Percentiles rank a stretch among this genome's conserved stretches.
These are phyloP conservation scores for Hanseniaspora osmophila DNA, from an alignment of 805 yeast genomes.

Conservation along the genomic window DNA sequence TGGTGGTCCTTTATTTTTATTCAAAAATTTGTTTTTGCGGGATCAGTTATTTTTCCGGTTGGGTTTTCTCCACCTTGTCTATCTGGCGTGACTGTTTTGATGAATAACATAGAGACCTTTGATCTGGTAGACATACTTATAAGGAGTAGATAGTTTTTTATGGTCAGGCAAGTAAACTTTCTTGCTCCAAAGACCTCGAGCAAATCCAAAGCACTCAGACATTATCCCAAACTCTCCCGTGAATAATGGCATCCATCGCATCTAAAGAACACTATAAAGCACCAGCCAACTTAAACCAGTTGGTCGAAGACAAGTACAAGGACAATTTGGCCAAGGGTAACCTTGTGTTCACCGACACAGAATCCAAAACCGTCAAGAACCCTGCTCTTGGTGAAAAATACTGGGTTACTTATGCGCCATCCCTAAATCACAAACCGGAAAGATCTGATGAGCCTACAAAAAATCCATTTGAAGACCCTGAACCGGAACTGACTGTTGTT, in stretches of 20 bases:
- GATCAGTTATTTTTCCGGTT: too few species aligned
- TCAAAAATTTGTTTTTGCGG: too few species aligned
- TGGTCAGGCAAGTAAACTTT: too few species aligned
- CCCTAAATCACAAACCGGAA: conserved; percentile 26
- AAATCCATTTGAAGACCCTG: conserved; percentile 75
- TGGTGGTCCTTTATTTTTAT: too few species aligned
- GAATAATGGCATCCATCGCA: not conserved
- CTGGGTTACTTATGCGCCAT: conserved; percentile 21
- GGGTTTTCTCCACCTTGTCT: too few species aligned
- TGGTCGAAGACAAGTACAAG: conserved; percentile 29
- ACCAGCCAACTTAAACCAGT: conserved; percentile 27
- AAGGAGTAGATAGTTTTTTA: too few species aligned
- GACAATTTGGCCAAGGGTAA: conserved; percentile 33
- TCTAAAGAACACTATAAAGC: conserved; percentile 8
- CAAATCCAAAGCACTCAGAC: too few species aligned
- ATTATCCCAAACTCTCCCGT: too few species aligned
- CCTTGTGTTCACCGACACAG: conserved; percentile 38
- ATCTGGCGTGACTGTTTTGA: too few species aligned
- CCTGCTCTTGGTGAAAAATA: conserved; percentile 19
- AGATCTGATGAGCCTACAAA: conserved; percentile 19
- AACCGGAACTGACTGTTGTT: conserved; percentile 53
- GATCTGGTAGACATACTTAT: too few species aligned
- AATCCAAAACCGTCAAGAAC: conserved; percentile 20
- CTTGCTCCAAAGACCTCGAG: too few species aligned
- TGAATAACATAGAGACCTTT: too few species aligned